Evolutionary conservation across 805 yeast species (phyloP), one percentile per base, ranked within the genome.

Genomic region (Hyphopichia homilentoma): DNA sequence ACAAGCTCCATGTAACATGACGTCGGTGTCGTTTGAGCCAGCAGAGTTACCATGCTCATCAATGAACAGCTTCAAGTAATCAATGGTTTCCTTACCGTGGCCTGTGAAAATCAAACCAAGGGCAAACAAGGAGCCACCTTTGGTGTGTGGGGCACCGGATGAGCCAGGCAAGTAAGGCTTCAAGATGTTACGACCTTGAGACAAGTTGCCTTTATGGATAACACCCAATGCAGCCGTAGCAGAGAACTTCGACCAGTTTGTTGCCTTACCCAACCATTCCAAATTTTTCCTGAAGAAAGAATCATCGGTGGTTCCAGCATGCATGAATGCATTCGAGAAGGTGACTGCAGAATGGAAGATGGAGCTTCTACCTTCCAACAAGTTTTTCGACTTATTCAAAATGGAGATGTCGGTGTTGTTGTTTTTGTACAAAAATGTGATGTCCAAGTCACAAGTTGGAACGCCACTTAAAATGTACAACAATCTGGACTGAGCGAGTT

Each of bases 181-280:
- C 54, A 93, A 73, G 31, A 90, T 78, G 43, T 81, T 76, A 54
- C 80, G 79, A 33, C 97, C 98, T 54, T 88, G 95, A 0, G 95
- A 76, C 36, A 93, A 70, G 58, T 90, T 90, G 33, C 98, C 97
- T 52, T 83, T 84, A 57, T 93, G 97, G 45, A 93, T 89, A 19
- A 90, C 97, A 54, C 98, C 98, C 40, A 93, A 68, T 9, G 97
- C 97, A 6, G 97, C 97, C 9, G 97, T 90, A 2, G 97, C 97
- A 0, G 96, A 80, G 58, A 93, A 93, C 55, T 90, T 93, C 5
- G 97, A 88, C 98, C 98, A 93, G 60, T 90, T 88, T 29, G 90
- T 81, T n/a, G 98, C 97, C 61, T 88, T 86, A 27, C 95, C 94
- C 45, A 93, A 70, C 97, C 97, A 93, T 50, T 90, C 96, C 50